These are phyloP conservation scores for Candida ponderosae DNA, from an alignment of 805 yeast species.

Conservation along the genomic window DNA sequence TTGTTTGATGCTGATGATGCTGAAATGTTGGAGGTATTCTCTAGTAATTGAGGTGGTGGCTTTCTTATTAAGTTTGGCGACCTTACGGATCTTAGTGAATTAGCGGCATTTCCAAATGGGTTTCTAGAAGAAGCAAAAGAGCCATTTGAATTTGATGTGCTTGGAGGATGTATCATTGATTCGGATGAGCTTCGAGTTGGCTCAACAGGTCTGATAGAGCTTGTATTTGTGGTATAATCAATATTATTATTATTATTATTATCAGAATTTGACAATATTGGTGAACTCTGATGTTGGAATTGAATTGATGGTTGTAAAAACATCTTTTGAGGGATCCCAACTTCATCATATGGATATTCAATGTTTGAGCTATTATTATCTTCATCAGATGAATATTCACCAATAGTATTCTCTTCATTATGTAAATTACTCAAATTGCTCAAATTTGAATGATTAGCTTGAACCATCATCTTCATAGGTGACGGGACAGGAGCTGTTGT, in stretches of 20 bases:
- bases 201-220: neutral
- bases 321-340: too few relatives aligned
- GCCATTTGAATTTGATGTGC: neutral
- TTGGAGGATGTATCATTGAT: neutral
- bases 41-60: conserved; percentile 13
- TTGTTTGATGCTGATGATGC: neutral
- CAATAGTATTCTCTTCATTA: too few relatives aligned
- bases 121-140: neutral
- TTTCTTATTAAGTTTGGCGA: conserved; percentile 7
- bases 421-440: too few relatives aligned
- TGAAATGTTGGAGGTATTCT: neutral
- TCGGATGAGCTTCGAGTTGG: neutral
- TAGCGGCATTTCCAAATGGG: neutral
- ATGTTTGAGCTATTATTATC: too few relatives aligned
- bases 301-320: too few relatives aligned
- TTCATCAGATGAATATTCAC: too few relatives aligned
- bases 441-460: too few relatives aligned
- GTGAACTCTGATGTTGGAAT: too few relatives aligned
- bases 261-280: too few relatives aligned
- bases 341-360: too few relatives aligned
- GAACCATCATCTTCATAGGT: too few relatives aligned
- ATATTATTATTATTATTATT: too few relatives aligned
- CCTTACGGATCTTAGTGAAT: neutral
- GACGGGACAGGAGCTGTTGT: neutral
- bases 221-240: neutral